phyloP scores from a whole-genome alignment of 768 basidiomycete genomes.

The Tulasnella sp. region DNA sequence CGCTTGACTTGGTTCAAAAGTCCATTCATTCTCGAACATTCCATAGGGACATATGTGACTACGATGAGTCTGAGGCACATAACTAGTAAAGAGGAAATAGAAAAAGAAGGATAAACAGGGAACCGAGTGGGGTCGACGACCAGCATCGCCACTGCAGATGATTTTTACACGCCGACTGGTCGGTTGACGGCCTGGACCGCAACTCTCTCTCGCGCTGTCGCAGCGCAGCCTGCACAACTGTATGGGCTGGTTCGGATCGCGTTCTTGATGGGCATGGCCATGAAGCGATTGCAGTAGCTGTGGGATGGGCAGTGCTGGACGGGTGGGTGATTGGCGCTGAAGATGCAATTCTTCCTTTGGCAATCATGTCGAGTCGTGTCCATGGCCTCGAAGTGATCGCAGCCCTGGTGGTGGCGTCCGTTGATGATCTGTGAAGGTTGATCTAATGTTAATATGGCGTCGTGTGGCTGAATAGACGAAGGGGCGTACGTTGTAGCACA shows the following conservation, averaged over 20 bases:
- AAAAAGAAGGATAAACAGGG: too few species aligned
- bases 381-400: slow-evolving; percentile 16
- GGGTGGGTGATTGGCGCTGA: slow-evolving; percentile 9
- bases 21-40: slow-evolving; percentile 8
- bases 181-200: background rate
- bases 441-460: background rate
- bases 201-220: background rate
- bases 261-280: slow-evolving; percentile 8
- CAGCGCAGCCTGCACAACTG: slow-evolving; percentile 5
- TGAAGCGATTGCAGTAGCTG: slow-evolving; percentile 3
- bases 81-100: too few species aligned
- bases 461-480: background rate
- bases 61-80: too few species aligned
- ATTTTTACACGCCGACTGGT: too few species aligned
- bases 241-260: slow-evolving; percentile 9
- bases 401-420: slow-evolving; percentile 15
- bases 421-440: slow-evolving; percentile 10
- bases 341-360: slow-evolving; percentile 7
- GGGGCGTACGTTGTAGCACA: slow-evolving; percentile 16
- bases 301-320: background rate
- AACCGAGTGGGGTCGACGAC: too few species aligned
- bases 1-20: background rate
- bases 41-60: background rate
- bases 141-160: too few species aligned
- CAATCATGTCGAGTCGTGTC: slow-evolving; percentile 8